phyloP scores from a whole-genome alignment of 495 filamentous ascomycete genomes.

The Hyphodiscus hymeniophilus region DNA sequence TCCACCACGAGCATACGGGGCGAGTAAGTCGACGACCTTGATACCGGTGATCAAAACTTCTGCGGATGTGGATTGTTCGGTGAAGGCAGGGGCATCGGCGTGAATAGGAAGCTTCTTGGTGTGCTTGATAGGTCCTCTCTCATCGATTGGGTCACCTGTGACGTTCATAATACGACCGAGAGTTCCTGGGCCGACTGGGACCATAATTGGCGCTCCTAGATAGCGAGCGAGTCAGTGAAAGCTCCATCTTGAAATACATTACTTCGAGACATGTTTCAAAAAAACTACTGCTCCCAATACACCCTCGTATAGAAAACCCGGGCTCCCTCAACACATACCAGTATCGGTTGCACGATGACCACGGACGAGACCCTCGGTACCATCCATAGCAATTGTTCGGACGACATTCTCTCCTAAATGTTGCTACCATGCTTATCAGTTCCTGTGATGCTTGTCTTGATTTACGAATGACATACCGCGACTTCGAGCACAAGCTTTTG shows the following conservation, averaged over 20 bases:
- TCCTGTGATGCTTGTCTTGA: conserved; percentile 8
- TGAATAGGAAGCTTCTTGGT: conserved; percentile 84
- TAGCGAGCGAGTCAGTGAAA: no score
- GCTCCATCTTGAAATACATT: no score
- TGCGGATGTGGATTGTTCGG: conserved; percentile 89
- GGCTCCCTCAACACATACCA: no score
- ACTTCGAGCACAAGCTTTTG: conserved; percentile 96
- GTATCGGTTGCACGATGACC: conserved; percentile 78
- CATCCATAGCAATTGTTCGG: conserved; percentile 99
- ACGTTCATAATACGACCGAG: conserved; percentile 99
- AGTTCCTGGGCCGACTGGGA: conserved; percentile 90
- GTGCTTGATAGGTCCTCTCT: conserved; percentile 95
- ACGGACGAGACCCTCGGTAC: conserved; percentile 98
- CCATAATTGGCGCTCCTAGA: conserved; percentile 91
- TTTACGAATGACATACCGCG: conserved; percentile 57
- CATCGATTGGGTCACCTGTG: conserved; percentile 99
- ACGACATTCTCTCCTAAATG: conserved; percentile 99
- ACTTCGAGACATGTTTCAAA: no score
- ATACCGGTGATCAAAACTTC: conserved; percentile 98
- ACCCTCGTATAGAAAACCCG: no score
- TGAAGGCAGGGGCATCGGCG: conserved; percentile 82
- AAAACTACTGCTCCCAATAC: no score
- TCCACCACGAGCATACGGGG: conserved; percentile 99
- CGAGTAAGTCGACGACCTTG: conserved; percentile 98
- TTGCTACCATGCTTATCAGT: conserved; percentile 63